Conservation (phyloP, 1,284 basidiomycete genomes). For the Puccinia horiana region DNA sequence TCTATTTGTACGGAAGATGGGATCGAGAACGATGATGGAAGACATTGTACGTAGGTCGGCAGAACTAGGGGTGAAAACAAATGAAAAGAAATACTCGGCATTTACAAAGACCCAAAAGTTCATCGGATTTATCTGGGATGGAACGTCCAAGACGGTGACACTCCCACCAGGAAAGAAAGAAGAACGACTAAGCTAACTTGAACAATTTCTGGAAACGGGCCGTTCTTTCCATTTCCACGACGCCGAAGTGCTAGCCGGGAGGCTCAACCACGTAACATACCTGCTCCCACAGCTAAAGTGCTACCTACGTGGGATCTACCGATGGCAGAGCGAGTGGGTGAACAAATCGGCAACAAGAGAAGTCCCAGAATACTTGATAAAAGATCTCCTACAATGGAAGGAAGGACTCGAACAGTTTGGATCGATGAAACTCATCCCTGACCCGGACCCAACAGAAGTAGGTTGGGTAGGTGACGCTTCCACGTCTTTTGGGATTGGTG, state of each 20-base stretch:
- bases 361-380: not conserved
- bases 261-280: not conserved
- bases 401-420: not conserved
- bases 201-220: not conserved
- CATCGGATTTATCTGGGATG: not conserved
- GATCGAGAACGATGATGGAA: not conserved
- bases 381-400: not conserved
- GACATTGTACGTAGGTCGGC: not conserved
- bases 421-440: not conserved
- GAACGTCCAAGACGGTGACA: not conserved
- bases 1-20: not conserved
- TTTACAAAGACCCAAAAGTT: not conserved
- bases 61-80: not conserved
- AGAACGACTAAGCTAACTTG: not conserved
- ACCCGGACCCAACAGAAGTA: not conserved
- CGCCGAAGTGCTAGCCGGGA: not conserved
- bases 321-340: not conserved
- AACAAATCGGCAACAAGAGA: not conserved
- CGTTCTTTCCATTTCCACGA: not conserved
- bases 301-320: not conserved
- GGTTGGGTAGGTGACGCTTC: no score
- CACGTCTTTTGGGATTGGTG: not conserved
- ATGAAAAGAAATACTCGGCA: not conserved
- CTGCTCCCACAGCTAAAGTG: not conserved
- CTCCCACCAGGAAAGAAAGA: not conserved